A percentile compares a stretch with the other conserved stretches of the same genome.
Evolutionary conservation across 352 stramenopile species (phyloP).

Genomic region (Globisporangium ultimum): DNA sequence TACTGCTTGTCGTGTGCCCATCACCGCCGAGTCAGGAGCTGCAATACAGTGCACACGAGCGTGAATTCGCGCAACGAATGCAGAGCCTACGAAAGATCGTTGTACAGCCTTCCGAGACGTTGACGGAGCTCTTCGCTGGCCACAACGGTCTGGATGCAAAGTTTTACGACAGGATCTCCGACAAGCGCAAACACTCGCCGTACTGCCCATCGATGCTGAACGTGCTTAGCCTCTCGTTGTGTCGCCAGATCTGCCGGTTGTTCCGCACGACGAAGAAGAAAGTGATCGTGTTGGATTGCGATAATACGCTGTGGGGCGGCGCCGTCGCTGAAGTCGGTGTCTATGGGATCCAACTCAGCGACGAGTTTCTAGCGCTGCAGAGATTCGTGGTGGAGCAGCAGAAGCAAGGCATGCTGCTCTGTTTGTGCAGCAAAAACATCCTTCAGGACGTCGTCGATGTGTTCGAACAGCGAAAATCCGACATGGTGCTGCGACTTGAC

Average conservation of each 20-base stretch:
- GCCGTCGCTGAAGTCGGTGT: constrained; percentile 56
- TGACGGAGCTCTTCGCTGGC: constrained; percentile 20
- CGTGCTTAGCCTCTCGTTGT: constrained; percentile 36
- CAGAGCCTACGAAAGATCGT: constrained; percentile 24
- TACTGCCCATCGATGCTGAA: constrained; percentile 68
- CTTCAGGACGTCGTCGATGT: constrained; percentile 40
- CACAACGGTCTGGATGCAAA: constrained; percentile 12
- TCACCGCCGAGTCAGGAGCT: constrained; percentile 15
- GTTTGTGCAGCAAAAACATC: constrained; percentile 73
- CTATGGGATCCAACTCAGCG: constrained; percentile 29
- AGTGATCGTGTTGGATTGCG: constrained; percentile 75
- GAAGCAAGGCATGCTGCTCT: constrained; percentile 45
- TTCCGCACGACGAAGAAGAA: constrained; percentile 42
- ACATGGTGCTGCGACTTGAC: constrained; percentile 50
- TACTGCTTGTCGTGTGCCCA: constrained; percentile 41
- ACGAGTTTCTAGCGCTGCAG: constrained; percentile 49
- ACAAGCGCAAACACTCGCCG: constrained; percentile 61
- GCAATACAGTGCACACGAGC: constrained; percentile 15
- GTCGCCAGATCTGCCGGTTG: constrained; percentile 50
- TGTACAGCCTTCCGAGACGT: constrained; percentile 12
- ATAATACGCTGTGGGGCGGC: constrained; percentile 74
- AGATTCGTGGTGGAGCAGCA: constrained; percentile 52
- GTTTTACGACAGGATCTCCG: constrained; percentile 36
- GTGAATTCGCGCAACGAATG: constrained; percentile 16
- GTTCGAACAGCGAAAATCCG: constrained; percentile 34